Conservation (phyloP, 2,329 filamentous ascomycete genomes). For the Cercospora sp. region DNA sequence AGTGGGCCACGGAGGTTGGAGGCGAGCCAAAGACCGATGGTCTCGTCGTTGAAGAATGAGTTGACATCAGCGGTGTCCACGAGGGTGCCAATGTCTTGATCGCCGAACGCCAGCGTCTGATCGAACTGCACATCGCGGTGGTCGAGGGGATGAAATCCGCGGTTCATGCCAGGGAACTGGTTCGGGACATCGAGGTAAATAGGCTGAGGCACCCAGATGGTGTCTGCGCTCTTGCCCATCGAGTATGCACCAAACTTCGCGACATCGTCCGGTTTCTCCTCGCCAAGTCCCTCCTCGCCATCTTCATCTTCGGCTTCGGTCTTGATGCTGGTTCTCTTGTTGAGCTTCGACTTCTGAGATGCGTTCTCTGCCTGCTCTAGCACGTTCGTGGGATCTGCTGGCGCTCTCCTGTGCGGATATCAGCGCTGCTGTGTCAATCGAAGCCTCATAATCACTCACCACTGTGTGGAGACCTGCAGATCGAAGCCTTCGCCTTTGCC, state of each 20-base stretch:
- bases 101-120: constrained; percentile 4
- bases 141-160: not conserved
- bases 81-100: not conserved
- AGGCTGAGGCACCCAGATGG: constrained; percentile 6
- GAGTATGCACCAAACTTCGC: not conserved
- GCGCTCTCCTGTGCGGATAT: not conserved
- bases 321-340: not conserved
- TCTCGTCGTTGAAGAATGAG: not conserved
- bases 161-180: constrained; percentile 2
- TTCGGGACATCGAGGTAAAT: not conserved
- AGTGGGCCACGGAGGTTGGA: not conserved
- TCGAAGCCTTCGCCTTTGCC: constrained; percentile 20
- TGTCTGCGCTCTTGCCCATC: not conserved
- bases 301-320: constrained; percentile 6
- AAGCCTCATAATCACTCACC: constrained; percentile 23
- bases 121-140: not conserved
- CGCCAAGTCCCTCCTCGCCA: not conserved
- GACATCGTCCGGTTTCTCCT: not conserved
- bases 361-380: not conserved
- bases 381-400: not conserved
- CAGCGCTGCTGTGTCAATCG: not conserved
- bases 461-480: constrained; percentile 24
- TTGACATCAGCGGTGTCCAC: not conserved
- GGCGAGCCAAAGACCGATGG: not conserved
- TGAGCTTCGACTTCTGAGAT: not conserved